Conservation (phyloP, 2,329 filamentous ascomycete genomes). For the Tympanopsis confertula region DNA sequence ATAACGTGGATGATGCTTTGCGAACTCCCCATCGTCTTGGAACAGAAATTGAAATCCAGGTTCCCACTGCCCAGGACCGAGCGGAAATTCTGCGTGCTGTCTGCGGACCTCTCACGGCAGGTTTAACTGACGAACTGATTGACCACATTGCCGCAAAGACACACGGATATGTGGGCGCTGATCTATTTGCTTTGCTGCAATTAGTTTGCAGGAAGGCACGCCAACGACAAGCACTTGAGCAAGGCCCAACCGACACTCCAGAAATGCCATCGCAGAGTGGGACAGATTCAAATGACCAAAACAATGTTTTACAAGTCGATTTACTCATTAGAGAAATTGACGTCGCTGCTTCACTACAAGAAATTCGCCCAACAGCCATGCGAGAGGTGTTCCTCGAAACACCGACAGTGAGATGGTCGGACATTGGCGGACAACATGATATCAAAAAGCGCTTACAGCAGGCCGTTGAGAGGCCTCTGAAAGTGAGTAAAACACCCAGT, state of each 20-base stretch:
- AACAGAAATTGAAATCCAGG: slow-evolving; percentile 44
- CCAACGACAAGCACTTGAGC: neutral
- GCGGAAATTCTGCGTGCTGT: slow-evolving; percentile 40
- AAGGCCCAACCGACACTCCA: neutral
- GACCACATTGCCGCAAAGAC: slow-evolving; percentile 39
- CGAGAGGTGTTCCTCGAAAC: slow-evolving; percentile 55
- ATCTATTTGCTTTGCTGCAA: slow-evolving; percentile 38
- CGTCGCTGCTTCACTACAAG: slow-evolving; percentile 36
- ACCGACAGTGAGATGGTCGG: slow-evolving; percentile 50
- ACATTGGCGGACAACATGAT: slow-evolving; percentile 52
- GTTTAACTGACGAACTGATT: slow-evolving; percentile 22
- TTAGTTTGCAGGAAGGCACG: slow-evolving; percentile 21
- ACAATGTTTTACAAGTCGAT: neutral
- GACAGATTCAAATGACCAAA: too few species aligned
- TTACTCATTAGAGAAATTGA: slow-evolving; percentile 19
- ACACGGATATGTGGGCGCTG: slow-evolving; percentile 51
- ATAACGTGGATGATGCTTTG: slow-evolving; percentile 41
- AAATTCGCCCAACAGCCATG: slow-evolving; percentile 52
- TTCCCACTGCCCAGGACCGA: slow-evolving; percentile 42
- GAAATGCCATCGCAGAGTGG: too few species aligned
- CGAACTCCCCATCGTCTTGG: slow-evolving; percentile 35
- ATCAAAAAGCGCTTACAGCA: slow-evolving; percentile 30
- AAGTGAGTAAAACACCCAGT: slow-evolving; percentile 4
- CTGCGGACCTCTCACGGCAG: slow-evolving; percentile 16
- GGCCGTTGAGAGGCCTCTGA: slow-evolving; percentile 13